Conservation (phyloP, 2,329 filamentous ascomycete genomes). For the Scytalidium lignicola region DNA sequence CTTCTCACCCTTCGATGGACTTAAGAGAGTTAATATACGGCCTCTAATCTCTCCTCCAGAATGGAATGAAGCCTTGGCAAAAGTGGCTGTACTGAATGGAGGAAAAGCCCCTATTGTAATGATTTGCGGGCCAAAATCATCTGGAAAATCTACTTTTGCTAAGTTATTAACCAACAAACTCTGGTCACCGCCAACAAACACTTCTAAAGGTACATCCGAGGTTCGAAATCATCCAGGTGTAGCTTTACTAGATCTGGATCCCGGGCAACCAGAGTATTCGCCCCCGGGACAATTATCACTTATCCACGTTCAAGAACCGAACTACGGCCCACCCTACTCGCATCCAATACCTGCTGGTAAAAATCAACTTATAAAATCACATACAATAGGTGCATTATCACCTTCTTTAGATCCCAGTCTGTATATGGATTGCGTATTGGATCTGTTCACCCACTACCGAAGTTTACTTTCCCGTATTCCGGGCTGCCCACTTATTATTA, state of each 20-base stretch:
- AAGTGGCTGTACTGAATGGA: slow-evolving; percentile 27
- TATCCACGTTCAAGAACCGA: slow-evolving; percentile 52
- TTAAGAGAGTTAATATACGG: slow-evolving; percentile 45
- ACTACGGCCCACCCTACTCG: slow-evolving; percentile 63
- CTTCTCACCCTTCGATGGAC: slow-evolving; percentile 46
- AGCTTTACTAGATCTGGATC: slow-evolving; percentile 68
- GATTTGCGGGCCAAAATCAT: slow-evolving; percentile 64
- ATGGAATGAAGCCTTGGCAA: slow-evolving; percentile 46
- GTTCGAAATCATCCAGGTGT: slow-evolving; percentile 22
- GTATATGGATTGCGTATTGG: slow-evolving; percentile 58
- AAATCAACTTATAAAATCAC: slow-evolving; percentile 49
- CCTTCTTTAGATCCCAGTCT: slow-evolving; percentile 62
- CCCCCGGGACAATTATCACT: slow-evolving; percentile 67
- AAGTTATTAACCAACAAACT: slow-evolving; percentile 62
- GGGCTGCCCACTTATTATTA: slow-evolving; percentile 58
- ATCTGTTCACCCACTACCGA: slow-evolving; percentile 57
- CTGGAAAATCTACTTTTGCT: slow-evolving; percentile 72
- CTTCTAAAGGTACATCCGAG: slow-evolving; percentile 13
- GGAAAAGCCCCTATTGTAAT: slow-evolving; percentile 41
- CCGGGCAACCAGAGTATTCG: slow-evolving; percentile 71
- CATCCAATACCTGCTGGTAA: slow-evolving; percentile 41
- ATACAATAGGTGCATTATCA: slow-evolving; percentile 60
- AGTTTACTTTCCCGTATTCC: slow-evolving; percentile 33
- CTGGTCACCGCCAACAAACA: slow-evolving; percentile 31
- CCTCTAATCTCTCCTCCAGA: slow-evolving; percentile 51